Percentiles rank a stretch among this genome's conserved stretches.
phyloP scores from a whole-genome alignment of 1,284 basidiomycete species.

The Termitomyces sp. region DNA sequence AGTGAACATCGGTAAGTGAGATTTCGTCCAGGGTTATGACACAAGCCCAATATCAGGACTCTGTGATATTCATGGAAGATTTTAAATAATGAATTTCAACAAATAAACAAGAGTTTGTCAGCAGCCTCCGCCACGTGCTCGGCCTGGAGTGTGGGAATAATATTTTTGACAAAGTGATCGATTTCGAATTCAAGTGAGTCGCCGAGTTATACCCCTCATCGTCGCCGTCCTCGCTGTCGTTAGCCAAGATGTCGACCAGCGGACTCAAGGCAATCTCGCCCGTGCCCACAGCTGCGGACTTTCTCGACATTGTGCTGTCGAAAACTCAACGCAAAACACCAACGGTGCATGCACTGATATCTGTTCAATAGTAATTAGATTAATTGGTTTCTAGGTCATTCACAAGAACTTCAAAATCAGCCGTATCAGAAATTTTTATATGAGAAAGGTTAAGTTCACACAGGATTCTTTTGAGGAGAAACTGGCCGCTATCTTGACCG shows the following conservation, averaged over 20 bases:
- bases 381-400: slow-evolving; percentile 58
- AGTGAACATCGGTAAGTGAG: not conserved
- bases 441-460: slow-evolving; percentile 99
- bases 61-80: not conserved
- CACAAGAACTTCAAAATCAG: slow-evolving; percentile 99
- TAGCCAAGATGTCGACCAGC: slow-evolving; percentile 69
- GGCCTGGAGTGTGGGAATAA: slow-evolving; percentile 9
- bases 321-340: slow-evolving; percentile 97
- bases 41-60: not conserved
- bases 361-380: not conserved
- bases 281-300: slow-evolving; percentile 92
- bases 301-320: slow-evolving; percentile 91
- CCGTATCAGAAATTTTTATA: slow-evolving; percentile 91
- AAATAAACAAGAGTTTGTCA: not conserved
- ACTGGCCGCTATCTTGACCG: slow-evolving; percentile 86
- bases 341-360: slow-evolving; percentile 52
- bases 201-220: not conserved
- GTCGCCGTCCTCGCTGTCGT: slow-evolving; percentile 1
- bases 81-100: not conserved
- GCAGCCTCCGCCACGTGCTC: not conserved
- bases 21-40: not conserved
- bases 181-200: slow-evolving; percentile 7
- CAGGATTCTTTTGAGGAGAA: slow-evolving; percentile 98
- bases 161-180: slow-evolving; percentile 16
- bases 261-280: slow-evolving; percentile 95